Conservation (phyloP, 2,329 filamentous ascomycete species). For the Pestalotiopsis sp. region DNA sequence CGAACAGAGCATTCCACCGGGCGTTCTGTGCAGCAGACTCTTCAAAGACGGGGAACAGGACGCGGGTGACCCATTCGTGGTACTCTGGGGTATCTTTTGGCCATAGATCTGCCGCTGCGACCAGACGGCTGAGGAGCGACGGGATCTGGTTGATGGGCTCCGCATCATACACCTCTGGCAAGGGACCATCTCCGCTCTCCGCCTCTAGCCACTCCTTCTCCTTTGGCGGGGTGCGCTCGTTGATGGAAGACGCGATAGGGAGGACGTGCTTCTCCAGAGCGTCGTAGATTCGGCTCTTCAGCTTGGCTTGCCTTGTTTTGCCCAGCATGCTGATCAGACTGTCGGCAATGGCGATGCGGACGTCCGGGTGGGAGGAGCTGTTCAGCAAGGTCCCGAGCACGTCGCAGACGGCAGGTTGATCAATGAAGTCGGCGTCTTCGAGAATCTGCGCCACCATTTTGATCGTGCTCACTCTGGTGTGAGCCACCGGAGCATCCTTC, state of each 20-base stretch:
- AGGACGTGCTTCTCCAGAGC: conserved; percentile 27
- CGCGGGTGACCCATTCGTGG: conserved; percentile 20
- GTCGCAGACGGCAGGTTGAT: conserved; percentile 25
- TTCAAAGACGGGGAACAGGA: conserved; percentile 28
- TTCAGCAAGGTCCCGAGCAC: conserved; percentile 32
- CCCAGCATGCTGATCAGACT: conserved; percentile 28
- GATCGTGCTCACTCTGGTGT: conserved; percentile 37
- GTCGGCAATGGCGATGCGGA: conserved; percentile 29
- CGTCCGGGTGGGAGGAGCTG: conserved; percentile 34
- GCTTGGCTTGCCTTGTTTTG: conserved; percentile 17
- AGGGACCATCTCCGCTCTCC: conserved; percentile 3
- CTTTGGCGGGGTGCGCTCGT: conserved; percentile 27
- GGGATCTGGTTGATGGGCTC: conserved; percentile 15
- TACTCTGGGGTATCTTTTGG: conserved; percentile 3
- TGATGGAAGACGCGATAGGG: conserved; percentile 31
- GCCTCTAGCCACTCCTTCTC: conserved; percentile 31
- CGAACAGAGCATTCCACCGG: conserved; percentile 35
- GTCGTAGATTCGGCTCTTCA: conserved; percentile 26
- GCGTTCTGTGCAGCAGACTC: conserved; percentile 30
- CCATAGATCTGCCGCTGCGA: neutral
- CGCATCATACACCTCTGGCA: conserved; percentile 19
- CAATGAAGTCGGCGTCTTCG: conserved; percentile 29
- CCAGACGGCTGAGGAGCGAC: conserved; percentile 20
- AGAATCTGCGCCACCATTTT: conserved; percentile 40
- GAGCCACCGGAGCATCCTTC: conserved; percentile 13